Evolutionary conservation across 2,329 filamentous ascomycete species (phyloP), one percentile per base, ranked within the genome.

Genomic region (Nigrospora oryzae): DNA sequence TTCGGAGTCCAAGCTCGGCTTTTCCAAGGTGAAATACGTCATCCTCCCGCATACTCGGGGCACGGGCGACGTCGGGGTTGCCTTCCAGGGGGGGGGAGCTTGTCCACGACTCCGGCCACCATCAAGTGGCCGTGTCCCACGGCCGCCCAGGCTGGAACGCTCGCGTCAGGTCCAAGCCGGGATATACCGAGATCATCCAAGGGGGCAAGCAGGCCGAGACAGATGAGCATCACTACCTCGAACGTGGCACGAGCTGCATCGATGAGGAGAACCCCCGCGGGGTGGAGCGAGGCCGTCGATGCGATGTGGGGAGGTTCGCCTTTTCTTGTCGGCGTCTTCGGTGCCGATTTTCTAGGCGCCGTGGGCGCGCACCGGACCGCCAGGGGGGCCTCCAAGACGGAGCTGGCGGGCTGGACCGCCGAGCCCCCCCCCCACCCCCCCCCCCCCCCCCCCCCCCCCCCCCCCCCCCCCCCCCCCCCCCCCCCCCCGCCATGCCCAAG

Each of bases 41-140:
- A 67, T 67, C 36, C 59, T 69, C 13, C 68, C 65, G 0, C 66
- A 68, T 43, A 62, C 59, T 1, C 67, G 64, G 65, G 56, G 53
- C 2, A 43, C 49, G 19, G 53, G 56, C 14, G 63, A 64, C 17
- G 54, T 57, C n/a, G 64, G 64, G 44, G 54, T 65, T 17, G 61
- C 58, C 2, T 58, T 63, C 36, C 50, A 61, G 40, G 59, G 63
- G 16, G n/a, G 54, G 59, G 56, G 53, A 47, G 14, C 46, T 36
- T 45, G 50, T 51, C 50, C 33, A 51, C 48, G 1, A 45, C 48
- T 17, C 55, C 40, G 32, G 51, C 23, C 39, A 45, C 51, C 44
- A 35, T 57, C 49, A 50, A 47, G 46, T 16, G 46, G 44, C 46
- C 37, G 17, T 45, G 38, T 34, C 42, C 42, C 1, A n/a, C n/a